Conservation (phyloP, 2,329 filamentous ascomycete genomes). For the Colletotrichum melonis region DNA sequence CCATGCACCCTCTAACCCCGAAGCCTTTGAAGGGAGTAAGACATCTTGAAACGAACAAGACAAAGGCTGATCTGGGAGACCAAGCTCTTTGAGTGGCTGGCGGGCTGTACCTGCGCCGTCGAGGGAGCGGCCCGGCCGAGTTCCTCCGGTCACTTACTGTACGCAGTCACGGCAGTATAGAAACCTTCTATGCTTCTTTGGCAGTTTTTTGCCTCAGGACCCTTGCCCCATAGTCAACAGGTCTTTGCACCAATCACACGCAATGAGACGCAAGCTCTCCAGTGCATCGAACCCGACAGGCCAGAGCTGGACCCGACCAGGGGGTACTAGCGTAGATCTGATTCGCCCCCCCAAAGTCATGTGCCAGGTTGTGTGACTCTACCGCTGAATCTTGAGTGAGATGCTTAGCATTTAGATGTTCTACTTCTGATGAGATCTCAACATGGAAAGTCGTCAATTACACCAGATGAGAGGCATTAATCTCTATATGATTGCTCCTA, state of each 20-base stretch:
- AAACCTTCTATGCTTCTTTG: background rate
- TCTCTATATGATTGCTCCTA: background rate
- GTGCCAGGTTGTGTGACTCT: background rate
- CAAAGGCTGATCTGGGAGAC: background rate
- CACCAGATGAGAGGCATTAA: background rate
- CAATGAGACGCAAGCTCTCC: background rate
- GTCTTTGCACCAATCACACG: background rate
- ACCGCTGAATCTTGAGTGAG: background rate
- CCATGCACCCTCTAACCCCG: background rate
- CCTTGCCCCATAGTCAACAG: background rate
- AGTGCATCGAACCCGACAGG: background rate
- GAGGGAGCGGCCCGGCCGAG: background rate
- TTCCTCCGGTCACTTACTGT: background rate
- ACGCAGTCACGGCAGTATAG: too few species aligned
- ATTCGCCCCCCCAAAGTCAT: slow-evolving; percentile 8
- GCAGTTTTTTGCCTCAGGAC: background rate
- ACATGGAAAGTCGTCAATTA: fast-evolving
- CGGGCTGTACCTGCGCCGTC: background rate
- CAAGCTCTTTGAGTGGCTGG: background rate
- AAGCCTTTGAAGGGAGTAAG: background rate
- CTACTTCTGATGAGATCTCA: background rate
- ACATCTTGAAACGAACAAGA: background rate
- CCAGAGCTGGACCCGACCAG: background rate
- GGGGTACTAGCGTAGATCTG: slow-evolving; percentile 9
- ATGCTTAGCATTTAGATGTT: background rate